A percentile compares a stretch with the other conserved stretches of the same genome.
Conservation (phyloP, 148 eudicot species). For the Dianthus caryophyllus region DNA sequence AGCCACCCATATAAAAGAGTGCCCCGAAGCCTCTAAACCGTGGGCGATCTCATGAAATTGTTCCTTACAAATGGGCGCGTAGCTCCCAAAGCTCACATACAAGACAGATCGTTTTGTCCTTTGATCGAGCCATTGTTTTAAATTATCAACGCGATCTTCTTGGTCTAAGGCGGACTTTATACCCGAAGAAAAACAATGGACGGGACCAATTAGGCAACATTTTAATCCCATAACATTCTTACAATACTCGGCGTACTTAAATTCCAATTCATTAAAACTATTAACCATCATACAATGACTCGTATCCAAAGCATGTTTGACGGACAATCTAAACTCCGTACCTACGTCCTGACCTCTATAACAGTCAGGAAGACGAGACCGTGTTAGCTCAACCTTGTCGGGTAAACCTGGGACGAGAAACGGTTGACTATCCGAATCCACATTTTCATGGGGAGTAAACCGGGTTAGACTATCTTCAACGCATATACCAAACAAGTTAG, state of each 20-base stretch:
- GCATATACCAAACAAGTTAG: not conserved
- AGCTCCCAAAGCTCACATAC: constrained; percentile 15
- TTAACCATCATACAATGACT: constrained; percentile 10
- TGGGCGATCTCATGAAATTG: constrained; percentile 1
- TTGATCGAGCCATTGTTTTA: not conserved
- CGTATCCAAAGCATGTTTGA: not conserved
- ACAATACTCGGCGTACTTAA: not conserved
- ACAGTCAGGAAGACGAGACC: constrained; percentile 2
- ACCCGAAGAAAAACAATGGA: not conserved
- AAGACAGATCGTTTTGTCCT: not conserved
- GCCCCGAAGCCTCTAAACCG: not conserved
- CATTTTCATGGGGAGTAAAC: constrained; percentile 2
- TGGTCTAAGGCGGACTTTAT: not conserved
- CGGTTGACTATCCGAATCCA: not conserved
- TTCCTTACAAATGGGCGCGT: not conserved
- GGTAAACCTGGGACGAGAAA: constrained; percentile 5
- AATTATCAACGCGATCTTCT: not conserved
- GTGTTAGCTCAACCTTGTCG: not conserved
- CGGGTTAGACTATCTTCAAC: not conserved
- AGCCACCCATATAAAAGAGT: not conserved
- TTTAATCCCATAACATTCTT: not conserved
- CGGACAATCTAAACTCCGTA: not conserved
- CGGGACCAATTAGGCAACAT: constrained; percentile 4
- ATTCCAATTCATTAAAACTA: constrained; percentile 7
- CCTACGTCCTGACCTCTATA: not conserved